Evolutionary conservation across 306 rosid species (phyloP), one percentile per base, ranked within the genome.

Genomic region (Spatholobus suberectus): DNA sequence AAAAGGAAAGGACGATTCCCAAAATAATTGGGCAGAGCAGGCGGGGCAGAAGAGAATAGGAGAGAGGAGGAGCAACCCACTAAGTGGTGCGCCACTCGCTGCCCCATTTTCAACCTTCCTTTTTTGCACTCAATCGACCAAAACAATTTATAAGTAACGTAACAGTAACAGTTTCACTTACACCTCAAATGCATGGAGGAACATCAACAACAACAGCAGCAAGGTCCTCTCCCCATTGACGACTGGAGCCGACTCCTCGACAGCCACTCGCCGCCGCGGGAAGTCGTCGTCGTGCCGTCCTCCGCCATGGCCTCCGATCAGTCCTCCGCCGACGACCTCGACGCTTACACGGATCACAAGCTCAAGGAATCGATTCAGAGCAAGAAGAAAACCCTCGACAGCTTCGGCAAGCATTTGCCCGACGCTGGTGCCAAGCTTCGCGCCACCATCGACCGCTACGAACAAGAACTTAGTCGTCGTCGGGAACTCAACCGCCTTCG

Each of bases 341-440:
- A 34, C 5, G 20, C 18, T 13, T 3, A 83, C 5, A 13, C 5
- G 4, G 92, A 91, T 87, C 67, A 9, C 9, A 73, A 86, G 10
- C 91, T 95, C 7, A 21, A 8, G 8, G 92, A 85, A 0, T 17
- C 21, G 21, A 86, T 92, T 83, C 9, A 0, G 55, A 82, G 91
- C 14, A 76, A 65, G 73, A 82, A 4, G 55, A 11, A 3, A 0
- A 77, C 54, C n/a, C 37, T 69, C 7, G 84, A 86, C 3, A 6
- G 0, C 0, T 0, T 29, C 8, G 58, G 65, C 21, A 15, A 0
- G 27, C 46, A 0, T 0, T 84, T 93, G 89, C 82, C 79, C 0
- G 99, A 95, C 68, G 57, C 83, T 10, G 99, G 99, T 12, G 85
- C 43, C 26, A 95, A 92, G 84, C 72, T 89, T 18, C 75, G 46